Evolutionary conservation across 2,329 filamentous ascomycete genomes (phyloP).

Genomic region (Ceratocystiopsis minuta): DNA sequence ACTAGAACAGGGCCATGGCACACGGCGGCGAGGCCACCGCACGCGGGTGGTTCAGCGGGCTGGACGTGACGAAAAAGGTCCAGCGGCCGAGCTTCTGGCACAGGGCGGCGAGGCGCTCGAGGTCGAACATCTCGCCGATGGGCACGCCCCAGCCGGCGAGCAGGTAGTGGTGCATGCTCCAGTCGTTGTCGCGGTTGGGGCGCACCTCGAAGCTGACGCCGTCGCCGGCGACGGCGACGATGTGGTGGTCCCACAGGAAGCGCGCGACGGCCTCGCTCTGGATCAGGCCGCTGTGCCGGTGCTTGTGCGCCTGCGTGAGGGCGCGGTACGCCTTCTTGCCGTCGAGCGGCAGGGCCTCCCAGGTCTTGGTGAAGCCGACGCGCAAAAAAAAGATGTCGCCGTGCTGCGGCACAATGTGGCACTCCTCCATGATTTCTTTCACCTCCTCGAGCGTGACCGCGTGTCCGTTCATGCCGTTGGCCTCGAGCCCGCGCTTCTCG

Average conservation of each 20-base stretch:
- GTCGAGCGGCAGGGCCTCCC: constrained; percentile 19
- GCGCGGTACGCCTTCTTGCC: constrained; percentile 19
- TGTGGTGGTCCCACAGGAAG: constrained; percentile 39
- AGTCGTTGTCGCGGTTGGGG: constrained; percentile 1
- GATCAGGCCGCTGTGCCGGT: constrained; percentile 21
- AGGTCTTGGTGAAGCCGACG: constrained; percentile 29
- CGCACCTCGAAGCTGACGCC: constrained; percentile 28
- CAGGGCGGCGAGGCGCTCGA: constrained; percentile 1
- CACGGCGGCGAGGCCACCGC: constrained; percentile 1
- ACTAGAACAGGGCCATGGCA: constrained; percentile 1
- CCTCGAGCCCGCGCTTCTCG: constrained; percentile 17
- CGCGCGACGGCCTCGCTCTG: constrained; percentile 27
- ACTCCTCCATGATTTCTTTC: constrained; percentile 23
- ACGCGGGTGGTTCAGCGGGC: constrained; percentile 2
- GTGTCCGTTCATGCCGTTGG: constrained; percentile 22
- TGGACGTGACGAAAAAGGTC: constrained; percentile 3
- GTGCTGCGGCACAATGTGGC: constrained; percentile 23
- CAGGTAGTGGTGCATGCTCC: constrained; percentile 2
- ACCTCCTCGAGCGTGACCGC: constrained; percentile 25
- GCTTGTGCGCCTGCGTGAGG: background rate
- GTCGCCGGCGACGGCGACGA: constrained; percentile 38
- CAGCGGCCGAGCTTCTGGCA: constrained; percentile 2
- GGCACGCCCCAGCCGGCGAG: constrained; percentile 5
- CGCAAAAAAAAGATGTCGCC: constrained; percentile 41
- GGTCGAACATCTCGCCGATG: constrained; percentile 5